Evolutionary conservation across 352 stramenopile genomes (phyloP), one percentile per base, ranked within the genome.

Genomic region (Pythium insidiosum): DNA sequence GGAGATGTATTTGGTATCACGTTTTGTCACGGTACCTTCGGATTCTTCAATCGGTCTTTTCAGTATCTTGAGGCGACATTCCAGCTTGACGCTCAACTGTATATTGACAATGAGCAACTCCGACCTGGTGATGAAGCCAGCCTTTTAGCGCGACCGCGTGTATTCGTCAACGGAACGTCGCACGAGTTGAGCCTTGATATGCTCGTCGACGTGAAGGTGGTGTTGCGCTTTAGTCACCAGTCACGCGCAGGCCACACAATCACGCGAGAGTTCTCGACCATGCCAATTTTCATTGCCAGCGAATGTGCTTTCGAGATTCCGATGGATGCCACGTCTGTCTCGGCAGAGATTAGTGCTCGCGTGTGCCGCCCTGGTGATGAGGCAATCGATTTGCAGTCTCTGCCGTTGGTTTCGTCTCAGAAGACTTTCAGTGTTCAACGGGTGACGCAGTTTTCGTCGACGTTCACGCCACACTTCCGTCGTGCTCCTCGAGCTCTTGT

Each of bases 21-120:
- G 4, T 63, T 78, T 26, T 64, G 60, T 7, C 42, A 70, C 6
- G 50, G 26, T 0, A 47, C 53, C 3, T 84, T 82, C 63, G 66
- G 64, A 2, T 64, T 47, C 7, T 66, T 84, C 28, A 38, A 58
- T 18, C 47, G 40, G 19, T 66, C 51, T 2, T 75, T 84, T 25
- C 31, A 43, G 7, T 84, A 81, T 47, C 39, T 70, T 4, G 26
- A 61, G 0, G 66, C 69, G 24, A 38, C 35, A 0, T 80, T 64
- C 41, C 40, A 37, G 11, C 16, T 82, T 3, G 20, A 58, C 12
- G 44, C 72, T 1, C 46, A 75, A 9, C 69, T 84, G 48, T 49
- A 69, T 38, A 66, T 82, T 16, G 72, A 84, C 37, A 43, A 13
- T 5, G 68, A 84, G 36, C 68, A 84, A 34, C 56, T 84, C 21